Conservation (phyloP, 2,329 filamentous ascomycete genomes). For the Fusarium pininemorale region DNA sequence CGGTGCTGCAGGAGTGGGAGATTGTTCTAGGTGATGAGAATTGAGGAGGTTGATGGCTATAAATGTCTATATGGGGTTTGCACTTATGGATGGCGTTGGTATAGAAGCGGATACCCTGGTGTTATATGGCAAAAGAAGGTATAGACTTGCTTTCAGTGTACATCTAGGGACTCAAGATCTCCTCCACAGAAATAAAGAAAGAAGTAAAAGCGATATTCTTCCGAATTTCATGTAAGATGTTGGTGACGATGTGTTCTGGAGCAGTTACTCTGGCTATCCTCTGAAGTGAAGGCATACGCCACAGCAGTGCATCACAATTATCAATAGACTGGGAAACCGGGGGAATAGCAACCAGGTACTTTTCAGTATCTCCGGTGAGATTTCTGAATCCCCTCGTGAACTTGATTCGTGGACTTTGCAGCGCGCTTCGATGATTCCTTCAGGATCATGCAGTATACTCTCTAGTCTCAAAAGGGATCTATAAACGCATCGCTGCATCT, state of each 20-base stretch:
- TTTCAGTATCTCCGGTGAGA: no score
- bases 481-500: background rate
- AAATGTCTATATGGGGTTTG: background rate
- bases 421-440: no score
- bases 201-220: background rate
- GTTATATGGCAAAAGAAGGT: background rate
- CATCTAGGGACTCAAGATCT: background rate
- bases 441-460: no score
- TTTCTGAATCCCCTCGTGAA: background rate
- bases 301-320: background rate
- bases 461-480: background rate
- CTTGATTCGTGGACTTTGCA: background rate
- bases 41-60: background rate
- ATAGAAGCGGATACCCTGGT: slow-evolving; percentile 17
- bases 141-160: slow-evolving; percentile 5
- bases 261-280: background rate
- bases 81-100: slow-evolving; percentile 7
- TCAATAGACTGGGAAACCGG: no score
- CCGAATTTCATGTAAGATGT: background rate
- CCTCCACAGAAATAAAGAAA: background rate
- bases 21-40: background rate
- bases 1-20: slow-evolving; percentile 54
- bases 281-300: background rate
- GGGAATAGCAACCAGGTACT: no score
- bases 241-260: background rate